Evolutionary conservation across 108 stramenopile species (phyloP).

Genomic region (Cyclotella sp.): DNA sequence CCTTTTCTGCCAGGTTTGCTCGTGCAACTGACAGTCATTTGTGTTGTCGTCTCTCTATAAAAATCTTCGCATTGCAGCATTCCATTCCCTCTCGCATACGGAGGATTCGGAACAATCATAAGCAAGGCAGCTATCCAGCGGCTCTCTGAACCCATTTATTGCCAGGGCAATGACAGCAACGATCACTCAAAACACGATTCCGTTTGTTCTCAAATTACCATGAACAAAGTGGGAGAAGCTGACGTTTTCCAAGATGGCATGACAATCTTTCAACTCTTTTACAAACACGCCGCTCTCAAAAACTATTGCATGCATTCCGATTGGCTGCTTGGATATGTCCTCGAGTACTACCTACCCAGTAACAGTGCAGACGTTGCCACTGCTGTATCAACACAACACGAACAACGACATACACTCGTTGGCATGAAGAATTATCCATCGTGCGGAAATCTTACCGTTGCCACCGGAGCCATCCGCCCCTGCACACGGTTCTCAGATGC

Average conservation of each 20-base stretch:
- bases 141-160: constrained; percentile 26
- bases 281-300: constrained; percentile 17
- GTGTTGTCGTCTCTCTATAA: neutral
- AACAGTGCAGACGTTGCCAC: neutral
- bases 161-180: neutral
- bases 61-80: constrained; percentile 1
- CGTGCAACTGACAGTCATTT: neutral
- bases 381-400: neutral
- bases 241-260: constrained; percentile 9
- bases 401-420: constrained; percentile 1
- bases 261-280: constrained; percentile 13
- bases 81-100: constrained; percentile 45
- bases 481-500: constrained; percentile 9
- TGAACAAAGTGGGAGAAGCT: constrained; percentile 13
- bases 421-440: constrained; percentile 17
- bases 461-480: constrained; percentile 1
- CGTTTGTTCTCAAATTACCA: constrained; percentile 4
- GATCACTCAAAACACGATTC: neutral
- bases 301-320: constrained; percentile 23
- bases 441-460: constrained; percentile 7
- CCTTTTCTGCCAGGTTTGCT: neutral
- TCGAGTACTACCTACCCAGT: constrained; percentile 10
- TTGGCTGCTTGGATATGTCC: constrained; percentile 16
- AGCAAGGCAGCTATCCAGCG: constrained; percentile 31
- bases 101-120: constrained; percentile 49